phyloP scores from a whole-genome alignment of 345 rosid genomes.

The Brassica carinata region DNA sequence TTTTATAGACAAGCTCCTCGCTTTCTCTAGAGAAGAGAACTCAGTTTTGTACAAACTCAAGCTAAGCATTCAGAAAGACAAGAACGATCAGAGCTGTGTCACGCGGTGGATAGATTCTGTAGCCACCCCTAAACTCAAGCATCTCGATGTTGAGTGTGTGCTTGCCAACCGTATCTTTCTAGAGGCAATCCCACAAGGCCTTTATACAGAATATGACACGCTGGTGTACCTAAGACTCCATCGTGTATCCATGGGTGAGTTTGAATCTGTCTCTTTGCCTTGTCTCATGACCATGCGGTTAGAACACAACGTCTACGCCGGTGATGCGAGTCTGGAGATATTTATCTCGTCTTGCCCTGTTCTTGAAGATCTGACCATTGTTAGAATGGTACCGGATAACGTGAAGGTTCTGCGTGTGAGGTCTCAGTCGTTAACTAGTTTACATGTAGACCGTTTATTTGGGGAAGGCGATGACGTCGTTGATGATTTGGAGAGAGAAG shows the following conservation, averaged over 20 bases:
- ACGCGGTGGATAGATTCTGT: slow-evolving; percentile 1
- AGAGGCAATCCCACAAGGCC: slow-evolving; percentile 3
- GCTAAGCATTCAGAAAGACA: background rate
- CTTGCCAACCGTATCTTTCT: slow-evolving; percentile 19
- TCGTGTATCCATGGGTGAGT: background rate
- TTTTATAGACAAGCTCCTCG: background rate
- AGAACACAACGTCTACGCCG: slow-evolving; percentile 18
- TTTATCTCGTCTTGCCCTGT: slow-evolving; percentile 17
- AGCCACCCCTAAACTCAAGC: background rate
- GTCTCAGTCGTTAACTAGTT: slow-evolving; percentile 17
- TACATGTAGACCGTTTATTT: background rate
- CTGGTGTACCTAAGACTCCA: slow-evolving; percentile 11
- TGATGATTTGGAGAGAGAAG: background rate
- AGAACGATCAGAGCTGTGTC: background rate
- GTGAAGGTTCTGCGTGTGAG: slow-evolving; percentile 13
- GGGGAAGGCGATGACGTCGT: slow-evolving; percentile 1
- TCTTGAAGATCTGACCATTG: slow-evolving; percentile 27
- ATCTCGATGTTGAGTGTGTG: slow-evolving; percentile 26
- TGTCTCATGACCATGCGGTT: slow-evolving; percentile 26
- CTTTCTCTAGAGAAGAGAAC: background rate
- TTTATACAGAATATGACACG: background rate
- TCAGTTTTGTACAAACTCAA: slow-evolving; percentile 14
- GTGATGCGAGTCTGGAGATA: slow-evolving; percentile 12
- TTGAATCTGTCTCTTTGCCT: slow-evolving; percentile 6
- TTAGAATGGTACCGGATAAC: slow-evolving; percentile 23